Evolutionary conservation across 2,329 filamentous ascomycete species (phyloP).

Genomic region (Diaporthe velutina): DNA sequence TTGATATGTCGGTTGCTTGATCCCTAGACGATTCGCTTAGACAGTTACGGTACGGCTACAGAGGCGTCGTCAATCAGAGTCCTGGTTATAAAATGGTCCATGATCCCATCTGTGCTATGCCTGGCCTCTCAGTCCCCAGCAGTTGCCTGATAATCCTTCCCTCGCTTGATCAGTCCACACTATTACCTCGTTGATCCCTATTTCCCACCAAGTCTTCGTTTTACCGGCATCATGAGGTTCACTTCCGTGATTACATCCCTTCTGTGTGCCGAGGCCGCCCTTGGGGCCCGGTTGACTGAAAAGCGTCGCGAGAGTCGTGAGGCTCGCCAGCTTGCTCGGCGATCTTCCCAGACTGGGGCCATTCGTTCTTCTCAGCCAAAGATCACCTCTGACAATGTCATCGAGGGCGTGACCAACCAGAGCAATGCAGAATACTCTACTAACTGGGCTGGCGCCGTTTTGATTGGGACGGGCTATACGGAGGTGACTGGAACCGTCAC

Average conservation of each 20-base stretch:
- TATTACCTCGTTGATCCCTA: background rate
- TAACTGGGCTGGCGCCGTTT: slow-evolving; percentile 71
- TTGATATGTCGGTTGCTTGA: background rate
- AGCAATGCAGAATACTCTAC: slow-evolving; percentile 33
- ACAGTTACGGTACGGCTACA: background rate
- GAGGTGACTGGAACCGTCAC: slow-evolving; percentile 64
- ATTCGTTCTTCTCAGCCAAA: slow-evolving; percentile 14
- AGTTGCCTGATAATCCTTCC: background rate
- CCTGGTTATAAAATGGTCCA: background rate
- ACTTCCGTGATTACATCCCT: slow-evolving; percentile 50
- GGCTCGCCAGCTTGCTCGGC: slow-evolving; percentile 35
- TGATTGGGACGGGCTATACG: slow-evolving; percentile 63
- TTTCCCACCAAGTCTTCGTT: background rate
- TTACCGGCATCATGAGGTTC: slow-evolving; percentile 61
- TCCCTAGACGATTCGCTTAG: background rate
- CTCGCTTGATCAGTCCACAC: background rate
- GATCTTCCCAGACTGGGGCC: background rate
- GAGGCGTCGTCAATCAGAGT: background rate
- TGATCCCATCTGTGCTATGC: background rate
- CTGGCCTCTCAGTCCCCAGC: background rate
- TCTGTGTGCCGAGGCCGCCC: slow-evolving; percentile 54
- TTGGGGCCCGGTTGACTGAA: slow-evolving; percentile 60
- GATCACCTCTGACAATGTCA: slow-evolving; percentile 17
- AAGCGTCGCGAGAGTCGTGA: slow-evolving; percentile 50
- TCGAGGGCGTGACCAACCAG: slow-evolving; percentile 30